Evolutionary conservation across 176 grass and related monocot species (phyloP), one percentile per base, ranked within the genome.

Genomic region (Phyllostachys edulis): DNA sequence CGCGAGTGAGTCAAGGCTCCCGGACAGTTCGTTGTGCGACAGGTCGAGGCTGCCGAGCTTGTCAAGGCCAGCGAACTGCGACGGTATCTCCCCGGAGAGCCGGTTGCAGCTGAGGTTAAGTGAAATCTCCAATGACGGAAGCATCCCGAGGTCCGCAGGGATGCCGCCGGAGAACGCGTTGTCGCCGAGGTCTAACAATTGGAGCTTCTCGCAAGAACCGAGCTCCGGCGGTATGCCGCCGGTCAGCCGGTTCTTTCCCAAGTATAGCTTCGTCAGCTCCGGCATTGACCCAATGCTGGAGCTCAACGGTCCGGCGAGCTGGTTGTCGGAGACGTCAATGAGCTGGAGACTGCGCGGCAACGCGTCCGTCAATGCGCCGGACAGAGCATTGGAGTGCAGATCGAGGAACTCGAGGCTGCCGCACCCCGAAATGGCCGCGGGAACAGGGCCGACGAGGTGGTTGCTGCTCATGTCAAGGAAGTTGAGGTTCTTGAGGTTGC

Each of bases 401-500:
- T 99, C 97, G 41, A 99, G 86, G 75, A 99, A 99, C 70, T 99
- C 54, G 39, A 99, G 90, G 75, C 82, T 87, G 67, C 41, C 51
- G 13, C 97, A 99, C 4, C 81, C 91, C 0, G 91, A 90, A 55
- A 96, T 90, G 41, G 90, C 85, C 12, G 86, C 32, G 2, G 97
- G 97, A 50, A 96, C 84, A 0, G 84, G 75, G 17, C 91, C 91
- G 5, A 91, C 86, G 7, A 99, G 81, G 81, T 91, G 85, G 76
- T 99, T 99, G 77, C 85, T 71, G 79, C 97, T 96, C 84, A 99
- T 82, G 81, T 99, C 97, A 17, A 99, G 85, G 68, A 99, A 99
- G 69, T 92, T 96, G 12, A 99, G 86, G 65, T 69, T 92, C 82
- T 91, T 91, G 38, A 96, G 78, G 67, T 77, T 88, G 44, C 93